Percentiles rank a stretch among this genome's conserved stretches.
These are phyloP conservation scores for Coniochaeta prunicola DNA, from an alignment of 2,329 filamentous ascomycete species.

Conservation along the genomic window DNA sequence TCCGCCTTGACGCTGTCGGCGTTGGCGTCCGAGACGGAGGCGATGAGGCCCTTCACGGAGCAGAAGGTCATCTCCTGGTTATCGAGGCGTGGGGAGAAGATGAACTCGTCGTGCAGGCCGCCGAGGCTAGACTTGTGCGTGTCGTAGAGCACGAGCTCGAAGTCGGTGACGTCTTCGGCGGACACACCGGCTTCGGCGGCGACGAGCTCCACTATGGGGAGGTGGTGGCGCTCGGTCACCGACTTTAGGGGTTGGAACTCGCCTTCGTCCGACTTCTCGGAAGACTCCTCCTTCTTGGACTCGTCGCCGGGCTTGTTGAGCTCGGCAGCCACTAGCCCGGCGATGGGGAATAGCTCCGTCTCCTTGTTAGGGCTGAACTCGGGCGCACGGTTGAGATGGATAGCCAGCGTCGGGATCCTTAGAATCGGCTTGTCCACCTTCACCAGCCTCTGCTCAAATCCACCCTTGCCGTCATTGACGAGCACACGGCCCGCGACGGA, in stretches of 20 bases:
- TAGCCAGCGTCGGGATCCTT: slow-evolving; percentile 86
- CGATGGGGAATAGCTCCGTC: slow-evolving; percentile 89
- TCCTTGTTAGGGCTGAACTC: slow-evolving; percentile 96
- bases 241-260: slow-evolving; percentile 69
- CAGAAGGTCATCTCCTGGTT: slow-evolving; percentile 97
- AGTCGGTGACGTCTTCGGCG: slow-evolving; percentile 73
- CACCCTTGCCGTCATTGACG: slow-evolving; percentile 65
- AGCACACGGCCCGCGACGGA: slow-evolving; percentile 84
- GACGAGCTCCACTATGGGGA: slow-evolving; percentile 77
- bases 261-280: slow-evolving; percentile 29
- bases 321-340: slow-evolving; percentile 79
- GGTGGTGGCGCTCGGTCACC: slow-evolving; percentile 78
- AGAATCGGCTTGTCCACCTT: slow-evolving; percentile 87
- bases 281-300: slow-evolving; percentile 31
- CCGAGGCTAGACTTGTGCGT: slow-evolving; percentile 86
- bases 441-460: slow-evolving; percentile 75
- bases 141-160: slow-evolving; percentile 95
- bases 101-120: slow-evolving; percentile 85
- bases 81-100: slow-evolving; percentile 92
- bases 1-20: slow-evolving; percentile 64
- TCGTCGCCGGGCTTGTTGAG: slow-evolving; percentile 64
- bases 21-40: slow-evolving; percentile 59
- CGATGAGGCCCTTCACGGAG: slow-evolving; percentile 75
- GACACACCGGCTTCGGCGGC: slow-evolving; percentile 69
- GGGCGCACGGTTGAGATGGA: slow-evolving; percentile 82